These are phyloP conservation scores for Aquilaria yunnanensis DNA, from an alignment of 345 rosid species.

Conservation along the genomic window DNA sequence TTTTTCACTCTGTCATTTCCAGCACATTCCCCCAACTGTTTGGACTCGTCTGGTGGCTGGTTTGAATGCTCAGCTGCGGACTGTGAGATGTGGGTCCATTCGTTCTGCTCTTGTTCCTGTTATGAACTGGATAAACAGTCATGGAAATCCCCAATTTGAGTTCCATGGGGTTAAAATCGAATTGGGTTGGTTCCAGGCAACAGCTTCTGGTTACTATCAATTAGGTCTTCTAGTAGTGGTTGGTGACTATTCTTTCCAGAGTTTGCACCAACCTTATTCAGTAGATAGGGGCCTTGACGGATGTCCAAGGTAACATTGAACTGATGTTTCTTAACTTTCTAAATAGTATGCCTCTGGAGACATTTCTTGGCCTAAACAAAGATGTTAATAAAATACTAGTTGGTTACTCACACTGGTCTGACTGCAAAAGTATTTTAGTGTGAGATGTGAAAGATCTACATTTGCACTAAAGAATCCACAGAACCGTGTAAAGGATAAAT, in stretches of 20 bases:
- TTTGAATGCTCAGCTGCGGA: constrained; percentile 90
- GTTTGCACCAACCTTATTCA: constrained; percentile 34
- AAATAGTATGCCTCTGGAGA: neutral
- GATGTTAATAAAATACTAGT: too few relatives aligned
- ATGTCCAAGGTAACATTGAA: constrained; percentile 45
- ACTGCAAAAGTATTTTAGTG: too few relatives aligned
- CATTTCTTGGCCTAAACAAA: too few relatives aligned
- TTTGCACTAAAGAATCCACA: too few relatives aligned
- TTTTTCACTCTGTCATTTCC: constrained; percentile 14
- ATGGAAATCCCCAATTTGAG: constrained; percentile 89
- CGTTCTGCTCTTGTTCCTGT: constrained; percentile 74
- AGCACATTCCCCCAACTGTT: constrained; percentile 91
- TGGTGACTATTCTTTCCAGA: constrained; percentile 47
- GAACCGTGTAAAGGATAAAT: too few relatives aligned
- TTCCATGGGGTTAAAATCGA: constrained; percentile 84
- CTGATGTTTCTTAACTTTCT: neutral
- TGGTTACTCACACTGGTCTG: too few relatives aligned
- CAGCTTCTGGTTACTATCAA: constrained; percentile 97
- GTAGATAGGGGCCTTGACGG: constrained; percentile 38
- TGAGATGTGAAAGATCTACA: too few relatives aligned
- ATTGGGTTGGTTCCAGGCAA: constrained; percentile 97
- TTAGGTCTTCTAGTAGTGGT: constrained; percentile 78
- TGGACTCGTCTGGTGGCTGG: constrained; percentile 96
- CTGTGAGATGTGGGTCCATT: constrained; percentile 85
- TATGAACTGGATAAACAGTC: constrained; percentile 79